Evolutionary conservation across 73 alveolate genomes (phyloP).

Genomic region (Paramecium bursaria): DNA sequence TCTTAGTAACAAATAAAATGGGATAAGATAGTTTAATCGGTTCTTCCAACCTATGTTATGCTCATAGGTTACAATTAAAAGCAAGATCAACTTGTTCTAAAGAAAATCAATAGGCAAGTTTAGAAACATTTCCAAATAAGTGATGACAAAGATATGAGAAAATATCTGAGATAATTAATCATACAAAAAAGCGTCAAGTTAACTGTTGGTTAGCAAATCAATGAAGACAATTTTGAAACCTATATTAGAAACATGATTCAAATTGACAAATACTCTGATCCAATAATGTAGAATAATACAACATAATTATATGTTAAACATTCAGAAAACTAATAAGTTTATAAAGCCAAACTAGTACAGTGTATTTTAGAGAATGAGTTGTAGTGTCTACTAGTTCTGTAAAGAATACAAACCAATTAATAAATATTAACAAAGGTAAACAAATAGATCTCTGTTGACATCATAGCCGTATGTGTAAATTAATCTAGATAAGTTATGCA

Average conservation of each 20-base stretch:
- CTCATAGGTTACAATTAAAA: constrained; percentile 16
- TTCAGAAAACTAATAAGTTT: not conserved
- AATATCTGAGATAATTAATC: constrained; percentile 18
- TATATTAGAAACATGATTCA: constrained; percentile 8
- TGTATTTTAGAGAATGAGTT: constrained; percentile 39
- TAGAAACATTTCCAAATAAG: not conserved
- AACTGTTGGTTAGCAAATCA: not conserved
- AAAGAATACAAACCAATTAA: constrained; percentile 7
- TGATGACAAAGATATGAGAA: constrained; percentile 23
- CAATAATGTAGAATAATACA: not conserved
- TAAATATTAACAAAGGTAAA: not conserved
- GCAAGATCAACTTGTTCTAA: constrained; percentile 4
- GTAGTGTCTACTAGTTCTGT: constrained; percentile 2
- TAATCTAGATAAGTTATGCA: no score
- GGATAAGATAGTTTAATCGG: constrained; percentile 12
- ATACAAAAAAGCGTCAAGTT: not conserved
- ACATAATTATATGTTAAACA: not conserved
- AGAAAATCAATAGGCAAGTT: not conserved
- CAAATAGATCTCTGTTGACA: no score
- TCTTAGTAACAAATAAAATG: constrained; percentile 30
- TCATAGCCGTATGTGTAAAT: no score
- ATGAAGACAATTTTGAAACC: constrained; percentile 2
- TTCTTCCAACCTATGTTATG: not conserved
- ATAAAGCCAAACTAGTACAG: constrained; percentile 26
- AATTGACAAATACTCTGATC: not conserved